phyloP scores from a whole-genome alignment of 208 protist genomes.

The Leishmania arabica region DNA sequence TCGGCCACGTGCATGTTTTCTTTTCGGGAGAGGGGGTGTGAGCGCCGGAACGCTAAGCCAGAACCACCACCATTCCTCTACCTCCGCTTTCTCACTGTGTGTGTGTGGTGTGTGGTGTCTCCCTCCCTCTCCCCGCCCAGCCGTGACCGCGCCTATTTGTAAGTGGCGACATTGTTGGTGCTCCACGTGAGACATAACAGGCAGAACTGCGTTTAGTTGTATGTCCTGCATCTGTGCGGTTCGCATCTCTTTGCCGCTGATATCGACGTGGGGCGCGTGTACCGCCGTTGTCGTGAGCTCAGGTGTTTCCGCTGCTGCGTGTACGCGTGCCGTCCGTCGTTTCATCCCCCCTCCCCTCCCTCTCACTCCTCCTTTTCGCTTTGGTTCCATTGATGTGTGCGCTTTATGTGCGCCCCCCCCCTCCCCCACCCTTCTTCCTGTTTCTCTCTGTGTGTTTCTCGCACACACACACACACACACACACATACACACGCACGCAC shows the following conservation, averaged over 20 bases:
- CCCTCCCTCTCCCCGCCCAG: too few relatives aligned
- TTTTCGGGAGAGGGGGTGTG: too few relatives aligned
- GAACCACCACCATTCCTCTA: too few relatives aligned
- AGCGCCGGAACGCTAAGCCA: neutral
- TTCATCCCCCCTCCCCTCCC: too few relatives aligned
- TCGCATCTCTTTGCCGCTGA: neutral
- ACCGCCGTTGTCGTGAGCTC: neutral
- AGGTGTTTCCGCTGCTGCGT: neutral
- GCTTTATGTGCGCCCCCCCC: neutral
- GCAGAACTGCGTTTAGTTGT: too few relatives aligned
- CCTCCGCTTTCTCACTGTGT: too few relatives aligned
- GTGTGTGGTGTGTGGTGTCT: neutral
- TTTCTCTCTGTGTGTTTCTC: too few relatives aligned
- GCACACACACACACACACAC: too few relatives aligned
- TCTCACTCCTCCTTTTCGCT: neutral
- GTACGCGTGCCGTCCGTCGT: neutral
- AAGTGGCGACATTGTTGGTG: too few relatives aligned
- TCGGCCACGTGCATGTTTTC: neutral
- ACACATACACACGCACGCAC: too few relatives aligned
- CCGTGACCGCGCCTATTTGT: neutral
- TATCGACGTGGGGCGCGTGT: neutral
- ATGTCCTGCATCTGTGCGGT: neutral
- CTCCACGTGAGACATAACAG: too few relatives aligned
- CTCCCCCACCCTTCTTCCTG: neutral
- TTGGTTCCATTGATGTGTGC: neutral